Conservation (phyloP, 179 eudicot genomes). For the Corrigiola litoralis region DNA sequence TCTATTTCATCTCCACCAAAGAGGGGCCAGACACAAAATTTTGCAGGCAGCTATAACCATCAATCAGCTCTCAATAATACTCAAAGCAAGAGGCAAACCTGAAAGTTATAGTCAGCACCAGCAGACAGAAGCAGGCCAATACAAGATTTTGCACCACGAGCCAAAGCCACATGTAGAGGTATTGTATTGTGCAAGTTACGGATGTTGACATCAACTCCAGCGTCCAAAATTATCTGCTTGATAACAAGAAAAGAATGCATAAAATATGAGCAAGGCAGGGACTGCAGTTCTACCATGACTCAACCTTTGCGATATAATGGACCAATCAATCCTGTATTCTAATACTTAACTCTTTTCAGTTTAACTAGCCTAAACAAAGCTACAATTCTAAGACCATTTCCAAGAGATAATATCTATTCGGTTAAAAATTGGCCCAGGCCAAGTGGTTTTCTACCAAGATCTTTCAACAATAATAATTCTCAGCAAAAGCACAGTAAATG, state of each 20-base stretch:
- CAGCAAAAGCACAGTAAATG: not conserved
- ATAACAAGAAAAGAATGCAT: constrained; percentile 1
- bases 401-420: not conserved
- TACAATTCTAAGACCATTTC: not conserved
- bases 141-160: constrained; percentile 97
- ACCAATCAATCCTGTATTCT: too few relatives aligned
- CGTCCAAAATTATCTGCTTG: constrained; percentile 77
- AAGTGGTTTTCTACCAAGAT: not conserved
- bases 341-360: too few relatives aligned
- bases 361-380: too few relatives aligned
- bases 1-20: too few relatives aligned
- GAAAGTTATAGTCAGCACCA: constrained; percentile 90
- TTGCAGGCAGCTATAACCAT: not conserved
- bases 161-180: constrained; percentile 95
- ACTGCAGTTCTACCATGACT: not conserved
- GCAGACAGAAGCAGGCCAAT: constrained; percentile 86
- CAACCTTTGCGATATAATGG: not conserved
- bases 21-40: constrained; percentile 3
- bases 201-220: constrained; percentile 95
- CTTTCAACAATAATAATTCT: not conserved
- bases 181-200: constrained; percentile 77
- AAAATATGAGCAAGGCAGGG: constrained; percentile 19
- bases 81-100: constrained; percentile 43
- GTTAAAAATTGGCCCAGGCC: not conserved
- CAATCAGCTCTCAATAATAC: not conserved